Percentiles rank a stretch among this genome's conserved stretches.
phyloP scores from a whole-genome alignment of 371 early-diverging fungal genomes.

The Nematocida ausubeli region DNA sequence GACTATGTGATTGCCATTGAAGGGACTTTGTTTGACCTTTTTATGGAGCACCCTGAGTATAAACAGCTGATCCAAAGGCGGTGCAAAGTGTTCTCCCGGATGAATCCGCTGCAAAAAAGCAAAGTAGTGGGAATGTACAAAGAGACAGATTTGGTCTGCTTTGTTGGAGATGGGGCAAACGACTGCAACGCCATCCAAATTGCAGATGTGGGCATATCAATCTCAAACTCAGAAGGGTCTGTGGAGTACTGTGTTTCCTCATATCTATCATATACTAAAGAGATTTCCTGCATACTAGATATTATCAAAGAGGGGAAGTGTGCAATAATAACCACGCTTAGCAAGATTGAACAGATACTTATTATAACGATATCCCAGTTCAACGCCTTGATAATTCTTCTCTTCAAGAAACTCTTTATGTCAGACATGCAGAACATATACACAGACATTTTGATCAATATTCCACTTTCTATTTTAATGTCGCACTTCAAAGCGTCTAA shows the following conservation, averaged over 20 bases:
- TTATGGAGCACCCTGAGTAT: slow-evolving; percentile 66
- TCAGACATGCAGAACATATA: slow-evolving; percentile 66
- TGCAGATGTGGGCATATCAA: slow-evolving; percentile 90
- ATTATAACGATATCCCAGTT: slow-evolving; percentile 82
- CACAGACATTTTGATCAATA: slow-evolving; percentile 59
- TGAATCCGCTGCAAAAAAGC: slow-evolving; percentile 93
- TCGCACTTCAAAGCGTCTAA: slow-evolving; percentile 42
- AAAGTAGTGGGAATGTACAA: slow-evolving; percentile 58
- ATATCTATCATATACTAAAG: slow-evolving; percentile 79
- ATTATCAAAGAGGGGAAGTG: slow-evolving; percentile 91
- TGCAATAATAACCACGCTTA: slow-evolving; percentile 87
- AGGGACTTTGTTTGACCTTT: slow-evolving; percentile 65
- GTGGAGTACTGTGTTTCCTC: slow-evolving; percentile 74
- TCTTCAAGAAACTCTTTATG: slow-evolving; percentile 68
- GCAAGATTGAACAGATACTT: slow-evolving; percentile 93
- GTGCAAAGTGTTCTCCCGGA: slow-evolving; percentile 79
- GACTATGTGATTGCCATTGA: slow-evolving; percentile 67
- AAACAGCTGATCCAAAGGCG: slow-evolving; percentile 69
- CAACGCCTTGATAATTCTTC: slow-evolving; percentile 82
- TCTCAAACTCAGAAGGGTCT: slow-evolving; percentile 91
- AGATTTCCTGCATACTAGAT: slow-evolving; percentile 81
- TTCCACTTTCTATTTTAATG: slow-evolving; percentile 57
- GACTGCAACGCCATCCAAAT: slow-evolving; percentile 95
- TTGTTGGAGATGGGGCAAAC: slow-evolving; percentile 96
- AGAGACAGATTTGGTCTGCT: slow-evolving; percentile 50